These are phyloP conservation scores for Coemansia sp. DNA, from an alignment of 192 early-diverging fungal species.

Conservation along the genomic window DNA sequence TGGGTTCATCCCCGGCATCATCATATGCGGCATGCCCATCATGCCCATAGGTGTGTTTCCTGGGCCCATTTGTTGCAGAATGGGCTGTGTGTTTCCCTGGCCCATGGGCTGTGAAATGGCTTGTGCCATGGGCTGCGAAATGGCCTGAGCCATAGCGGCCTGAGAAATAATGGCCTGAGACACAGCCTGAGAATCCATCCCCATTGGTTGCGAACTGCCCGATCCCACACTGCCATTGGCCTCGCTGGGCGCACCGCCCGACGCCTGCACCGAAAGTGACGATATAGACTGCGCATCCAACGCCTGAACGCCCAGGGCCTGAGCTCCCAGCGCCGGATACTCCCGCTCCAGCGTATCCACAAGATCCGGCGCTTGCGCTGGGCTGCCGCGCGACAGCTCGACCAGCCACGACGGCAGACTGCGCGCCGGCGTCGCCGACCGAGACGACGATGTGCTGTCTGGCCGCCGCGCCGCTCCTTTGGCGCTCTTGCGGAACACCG, in stretches of 20 bases:
- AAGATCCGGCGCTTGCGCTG: slow-evolving; percentile 29
- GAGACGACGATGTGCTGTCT: slow-evolving; percentile 30
- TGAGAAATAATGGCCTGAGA: neutral
- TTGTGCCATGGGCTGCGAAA: too few species aligned
- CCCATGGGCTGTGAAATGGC: too few species aligned
- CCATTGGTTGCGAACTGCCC: slow-evolving; percentile 35
- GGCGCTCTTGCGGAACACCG: slow-evolving; percentile 53
- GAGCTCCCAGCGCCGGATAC: slow-evolving; percentile 30
- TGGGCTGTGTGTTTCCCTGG: too few species aligned
- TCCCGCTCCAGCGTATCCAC: slow-evolving; percentile 44
- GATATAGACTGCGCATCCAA: slow-evolving; percentile 43
- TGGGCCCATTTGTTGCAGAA: too few species aligned
- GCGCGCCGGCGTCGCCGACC: slow-evolving; percentile 44
- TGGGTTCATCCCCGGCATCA: neutral
- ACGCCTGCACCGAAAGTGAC: slow-evolving; percentile 50
- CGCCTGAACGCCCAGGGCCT: neutral
- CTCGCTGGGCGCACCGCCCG: slow-evolving; percentile 37
- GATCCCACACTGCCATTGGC: slow-evolving; percentile 8
- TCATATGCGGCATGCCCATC: too few species aligned
- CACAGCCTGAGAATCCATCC: slow-evolving; percentile 12
- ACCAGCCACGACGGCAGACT: slow-evolving; percentile 51
- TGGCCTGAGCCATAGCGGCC: neutral
- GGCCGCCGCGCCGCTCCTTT: slow-evolving; percentile 20
- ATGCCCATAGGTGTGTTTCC: too few species aligned
- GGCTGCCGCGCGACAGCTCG: slow-evolving; percentile 45